Conservation (phyloP, 345 rosid genomes). For the Salix koriyanagi region DNA sequence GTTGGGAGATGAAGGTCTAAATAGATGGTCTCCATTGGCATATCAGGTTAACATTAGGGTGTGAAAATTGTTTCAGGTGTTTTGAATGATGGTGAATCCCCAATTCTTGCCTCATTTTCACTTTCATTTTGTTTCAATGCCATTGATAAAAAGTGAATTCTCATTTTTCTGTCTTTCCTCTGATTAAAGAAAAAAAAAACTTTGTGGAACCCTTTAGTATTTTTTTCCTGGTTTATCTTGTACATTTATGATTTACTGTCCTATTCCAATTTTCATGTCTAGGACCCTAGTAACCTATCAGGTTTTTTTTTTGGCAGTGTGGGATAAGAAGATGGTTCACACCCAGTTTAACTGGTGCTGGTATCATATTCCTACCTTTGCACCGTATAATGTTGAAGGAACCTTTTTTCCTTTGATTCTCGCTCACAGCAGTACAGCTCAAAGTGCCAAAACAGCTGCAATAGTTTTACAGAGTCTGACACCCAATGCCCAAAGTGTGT, state of each 20-base stretch:
- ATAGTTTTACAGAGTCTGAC: conserved; percentile 91
- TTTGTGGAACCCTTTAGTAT: not conserved
- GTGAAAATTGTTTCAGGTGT: too few species aligned
- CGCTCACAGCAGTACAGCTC: conserved; percentile 56
- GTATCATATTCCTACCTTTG: conserved; percentile 83
- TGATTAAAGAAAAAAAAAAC: too few species aligned
- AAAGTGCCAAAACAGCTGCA: conserved; percentile 79
- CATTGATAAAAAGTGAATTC: too few species aligned
- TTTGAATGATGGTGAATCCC: too few species aligned
- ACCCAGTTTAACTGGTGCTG: conserved; percentile 86
- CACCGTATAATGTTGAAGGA: conserved; percentile 80
- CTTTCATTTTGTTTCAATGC: too few species aligned
- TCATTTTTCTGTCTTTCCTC: too few species aligned
- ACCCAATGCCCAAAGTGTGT: conserved; percentile 87
- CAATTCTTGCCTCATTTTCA: too few species aligned
- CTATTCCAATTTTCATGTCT: not conserved
- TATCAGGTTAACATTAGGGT: too few species aligned
- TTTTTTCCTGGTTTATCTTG: not conserved
- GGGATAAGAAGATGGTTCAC: conserved; percentile 99
- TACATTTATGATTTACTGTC: not conserved
- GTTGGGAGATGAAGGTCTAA: too few species aligned
- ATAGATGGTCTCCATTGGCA: too few species aligned
- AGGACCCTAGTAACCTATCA: not conserved
- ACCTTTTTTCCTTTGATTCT: conserved; percentile 80
- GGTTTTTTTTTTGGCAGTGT: conserved; percentile 43